These are phyloP conservation scores for Uronychia binucleata DNA, from an alignment of 73 alveolate species.

Conservation along the genomic window DNA sequence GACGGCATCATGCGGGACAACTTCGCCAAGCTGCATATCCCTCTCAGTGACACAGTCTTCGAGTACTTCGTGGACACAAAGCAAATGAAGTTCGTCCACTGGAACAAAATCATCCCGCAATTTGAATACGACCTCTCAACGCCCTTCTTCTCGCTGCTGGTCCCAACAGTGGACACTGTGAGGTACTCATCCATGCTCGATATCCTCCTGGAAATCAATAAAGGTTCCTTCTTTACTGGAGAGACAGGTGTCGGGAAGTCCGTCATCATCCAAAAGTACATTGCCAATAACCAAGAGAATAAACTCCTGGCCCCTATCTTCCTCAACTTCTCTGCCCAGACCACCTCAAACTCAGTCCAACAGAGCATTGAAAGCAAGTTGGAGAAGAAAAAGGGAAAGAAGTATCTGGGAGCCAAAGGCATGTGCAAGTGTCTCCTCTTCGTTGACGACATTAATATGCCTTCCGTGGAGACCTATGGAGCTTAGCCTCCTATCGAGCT, in stretches of 20 bases:
- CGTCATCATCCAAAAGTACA: slow-evolving; percentile 81
- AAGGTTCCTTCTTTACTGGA: slow-evolving; percentile 93
- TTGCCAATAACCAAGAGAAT: slow-evolving; percentile 71
- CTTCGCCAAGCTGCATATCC: slow-evolving; percentile 56
- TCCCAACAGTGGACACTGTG: slow-evolving; percentile 96
- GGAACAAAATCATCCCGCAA: slow-evolving; percentile 68
- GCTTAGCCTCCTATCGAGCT: slow-evolving; percentile 97
- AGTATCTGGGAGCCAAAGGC: slow-evolving; percentile 90
- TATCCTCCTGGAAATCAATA: slow-evolving; percentile 72
- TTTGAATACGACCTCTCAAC: slow-evolving; percentile 58
- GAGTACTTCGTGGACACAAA: slow-evolving; percentile 37
- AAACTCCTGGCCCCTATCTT: slow-evolving; percentile 78
- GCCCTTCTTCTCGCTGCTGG: slow-evolving; percentile 82
- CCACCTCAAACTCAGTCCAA: slow-evolving; percentile 85
- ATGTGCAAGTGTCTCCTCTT: slow-evolving; percentile 85
- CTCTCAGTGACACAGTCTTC: slow-evolving; percentile 68
- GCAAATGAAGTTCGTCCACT: slow-evolving; percentile 55
- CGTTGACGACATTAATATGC: slow-evolving; percentile 97
- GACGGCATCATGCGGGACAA: slow-evolving; percentile 51
- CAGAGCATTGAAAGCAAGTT: slow-evolving; percentile 88
- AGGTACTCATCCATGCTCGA: slow-evolving; percentile 89
- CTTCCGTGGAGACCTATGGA: slow-evolving; percentile 94
- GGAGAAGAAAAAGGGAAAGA: slow-evolving; percentile 85
- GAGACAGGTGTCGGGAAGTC: slow-evolving; percentile 96
- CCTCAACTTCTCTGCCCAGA: slow-evolving; percentile 94